Evolutionary conservation across 768 basidiomycete species (phyloP).

Genomic region (Dictyophora rubrovolvata): DNA sequence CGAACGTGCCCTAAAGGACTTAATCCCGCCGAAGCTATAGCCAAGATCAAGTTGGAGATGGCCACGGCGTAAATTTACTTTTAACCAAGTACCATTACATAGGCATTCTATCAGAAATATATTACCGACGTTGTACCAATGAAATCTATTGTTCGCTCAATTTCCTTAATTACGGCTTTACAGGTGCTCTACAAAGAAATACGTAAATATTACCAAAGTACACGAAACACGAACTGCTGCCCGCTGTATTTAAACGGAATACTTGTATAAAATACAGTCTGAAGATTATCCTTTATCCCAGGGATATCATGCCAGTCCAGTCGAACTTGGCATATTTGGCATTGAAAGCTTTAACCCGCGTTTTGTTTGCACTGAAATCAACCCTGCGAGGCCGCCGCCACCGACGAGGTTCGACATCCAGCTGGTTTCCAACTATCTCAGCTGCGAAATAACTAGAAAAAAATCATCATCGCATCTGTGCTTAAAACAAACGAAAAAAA

Average conservation of each 20-base stretch:
- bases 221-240: too few species aligned
- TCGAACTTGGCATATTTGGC: slow-evolving; percentile 69
- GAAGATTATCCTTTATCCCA: slow-evolving; percentile 4
- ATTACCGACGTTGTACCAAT: neutral
- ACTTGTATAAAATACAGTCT: too few species aligned
- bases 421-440: slow-evolving; percentile 87
- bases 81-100: neutral
- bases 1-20: slow-evolving; percentile 97
- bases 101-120: neutral
- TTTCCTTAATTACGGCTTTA: too few species aligned
- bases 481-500: neutral
- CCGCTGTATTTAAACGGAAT: too few species aligned
- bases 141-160: neutral
- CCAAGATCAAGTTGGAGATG: slow-evolving; percentile 87
- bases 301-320: slow-evolving; percentile 69
- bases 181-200: too few species aligned
- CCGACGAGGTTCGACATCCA: slow-evolving; percentile 75
- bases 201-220: too few species aligned
- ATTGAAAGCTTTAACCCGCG: slow-evolving; percentile 60
- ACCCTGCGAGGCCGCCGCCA: slow-evolving; percentile 77
- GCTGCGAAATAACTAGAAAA: slow-evolving; percentile 75
- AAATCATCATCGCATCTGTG: neutral
- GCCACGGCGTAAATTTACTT: slow-evolving; percentile 46
- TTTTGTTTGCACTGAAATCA: slow-evolving; percentile 59
- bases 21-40: slow-evolving; percentile 87